phyloP scores from a whole-genome alignment of 352 stramenopile genomes.

The Phytopythium kandeliae region DNA sequence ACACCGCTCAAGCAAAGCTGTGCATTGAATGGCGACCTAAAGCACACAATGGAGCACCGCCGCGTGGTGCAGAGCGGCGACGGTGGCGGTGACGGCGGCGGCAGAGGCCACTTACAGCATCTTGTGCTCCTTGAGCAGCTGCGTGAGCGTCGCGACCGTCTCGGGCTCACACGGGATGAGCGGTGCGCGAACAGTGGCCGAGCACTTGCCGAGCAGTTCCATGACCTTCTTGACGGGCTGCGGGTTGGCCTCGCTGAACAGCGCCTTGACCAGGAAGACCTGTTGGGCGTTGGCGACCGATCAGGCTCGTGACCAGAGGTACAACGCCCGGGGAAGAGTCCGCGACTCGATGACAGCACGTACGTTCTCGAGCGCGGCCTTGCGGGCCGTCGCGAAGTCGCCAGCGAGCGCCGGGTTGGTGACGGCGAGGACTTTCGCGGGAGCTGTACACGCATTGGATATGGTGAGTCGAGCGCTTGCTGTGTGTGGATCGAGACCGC shows the following conservation, averaged over 20 bases:
- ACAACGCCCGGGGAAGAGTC: too few relatives aligned
- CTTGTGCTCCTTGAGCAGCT: slow-evolving; percentile 68
- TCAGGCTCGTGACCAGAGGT: too few relatives aligned
- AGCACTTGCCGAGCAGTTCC: slow-evolving; percentile 85
- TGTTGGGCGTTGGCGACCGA: slow-evolving; percentile 11
- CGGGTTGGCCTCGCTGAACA: slow-evolving; percentile 90
- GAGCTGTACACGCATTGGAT: too few relatives aligned
- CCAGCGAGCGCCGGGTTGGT: slow-evolving; percentile 72
- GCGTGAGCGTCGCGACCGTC: slow-evolving; percentile 56
- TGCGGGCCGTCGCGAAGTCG: slow-evolving; percentile 73
- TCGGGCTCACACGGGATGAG: slow-evolving; percentile 67
- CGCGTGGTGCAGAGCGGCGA: background rate
- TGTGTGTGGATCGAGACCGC: too few relatives aligned
- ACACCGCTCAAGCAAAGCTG: background rate
- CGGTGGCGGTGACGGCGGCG: too few relatives aligned
- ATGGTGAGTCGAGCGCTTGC: too few relatives aligned
- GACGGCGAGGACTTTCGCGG: slow-evolving; percentile 81
- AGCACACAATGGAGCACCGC: too few relatives aligned
- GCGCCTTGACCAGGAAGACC: slow-evolving; percentile 88
- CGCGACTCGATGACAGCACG: slow-evolving; percentile 5
- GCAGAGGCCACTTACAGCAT: slow-evolving; percentile 38
- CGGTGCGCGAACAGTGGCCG: slow-evolving; percentile 61
- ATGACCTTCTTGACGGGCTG: slow-evolving; percentile 90
- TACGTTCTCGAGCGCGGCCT: slow-evolving; percentile 85
- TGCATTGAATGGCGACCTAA: background rate